Evolutionary conservation across 345 rosid genomes (phyloP).

Genomic region (Toxicodendron radicans): DNA sequence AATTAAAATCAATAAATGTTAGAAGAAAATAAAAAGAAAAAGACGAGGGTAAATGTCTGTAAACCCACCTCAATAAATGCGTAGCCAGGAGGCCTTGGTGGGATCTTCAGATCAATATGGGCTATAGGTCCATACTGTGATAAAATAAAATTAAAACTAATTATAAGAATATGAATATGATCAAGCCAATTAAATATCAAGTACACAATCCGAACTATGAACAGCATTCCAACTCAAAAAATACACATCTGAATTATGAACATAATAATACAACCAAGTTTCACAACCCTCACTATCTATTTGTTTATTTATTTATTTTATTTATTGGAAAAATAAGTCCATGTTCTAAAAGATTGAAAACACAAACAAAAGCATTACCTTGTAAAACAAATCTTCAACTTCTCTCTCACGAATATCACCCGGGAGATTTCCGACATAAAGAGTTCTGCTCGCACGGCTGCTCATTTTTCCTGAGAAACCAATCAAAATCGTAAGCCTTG

Average conservation of each 20-base stretch:
- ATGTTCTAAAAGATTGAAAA: not conserved
- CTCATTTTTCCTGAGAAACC: slow-evolving; percentile 45
- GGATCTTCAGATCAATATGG: slow-evolving; percentile 90
- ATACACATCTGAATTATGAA: not conserved
- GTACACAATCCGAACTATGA: not conserved
- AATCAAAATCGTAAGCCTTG: not conserved
- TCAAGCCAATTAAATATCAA: no score
- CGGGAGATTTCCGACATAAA: slow-evolving; percentile 97
- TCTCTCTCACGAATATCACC: slow-evolving; percentile 93
- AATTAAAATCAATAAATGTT: not conserved
- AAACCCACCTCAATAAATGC: slow-evolving; percentile 89
- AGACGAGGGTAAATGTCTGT: not conserved
- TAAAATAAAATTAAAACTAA: not conserved
- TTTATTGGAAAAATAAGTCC: no score
- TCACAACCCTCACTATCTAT: not conserved
- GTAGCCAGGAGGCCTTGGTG: slow-evolving; percentile 99
- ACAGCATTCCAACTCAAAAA: not conserved
- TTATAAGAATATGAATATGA: no score
- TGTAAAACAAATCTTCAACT: slow-evolving; percentile 96
- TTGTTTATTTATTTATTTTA: no score
- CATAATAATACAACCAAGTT: not conserved
- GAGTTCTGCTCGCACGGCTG: slow-evolving; percentile 82
- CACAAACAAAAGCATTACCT: slow-evolving; percentile 42
- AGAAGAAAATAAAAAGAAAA: not conserved
- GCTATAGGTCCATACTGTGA: slow-evolving; percentile 89